Conservation (phyloP, 164 flowering plant genomes). For the Annona cherimola region DNA sequence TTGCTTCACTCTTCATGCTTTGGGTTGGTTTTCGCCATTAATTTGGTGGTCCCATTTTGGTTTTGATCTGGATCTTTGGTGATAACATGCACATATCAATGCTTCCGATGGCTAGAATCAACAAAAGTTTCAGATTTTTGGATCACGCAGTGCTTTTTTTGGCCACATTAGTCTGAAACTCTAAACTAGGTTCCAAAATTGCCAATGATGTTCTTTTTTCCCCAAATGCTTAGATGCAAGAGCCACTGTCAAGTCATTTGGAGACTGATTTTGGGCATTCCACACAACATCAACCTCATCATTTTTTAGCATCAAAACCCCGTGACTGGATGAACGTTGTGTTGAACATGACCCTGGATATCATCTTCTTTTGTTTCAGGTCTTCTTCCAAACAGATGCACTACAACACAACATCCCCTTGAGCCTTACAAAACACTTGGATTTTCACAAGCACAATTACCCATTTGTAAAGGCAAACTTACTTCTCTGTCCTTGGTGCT, state of each 20-base stretch:
- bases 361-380: constrained; percentile 64
- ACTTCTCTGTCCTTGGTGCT: constrained; percentile 48
- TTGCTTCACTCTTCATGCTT: not conserved
- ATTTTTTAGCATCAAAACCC: constrained; percentile 48
- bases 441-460: constrained; percentile 58
- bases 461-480: constrained; percentile 42
- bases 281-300: constrained; percentile 84
- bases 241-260: constrained; percentile 80
- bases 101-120: too few species aligned
- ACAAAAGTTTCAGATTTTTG: too few species aligned
- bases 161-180: too few species aligned
- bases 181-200: too few species aligned
- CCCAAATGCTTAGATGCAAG: too few species aligned
- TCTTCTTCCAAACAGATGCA: constrained; percentile 76
- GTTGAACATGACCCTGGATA: constrained; percentile 80
- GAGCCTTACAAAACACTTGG: constrained; percentile 65
- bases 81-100: not conserved
- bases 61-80: not conserved
- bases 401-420: constrained; percentile 93
- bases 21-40: too few species aligned
- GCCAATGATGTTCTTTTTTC: too few species aligned
- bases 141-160: too few species aligned
- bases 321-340: constrained; percentile 75
- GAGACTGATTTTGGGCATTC: constrained; percentile 73
- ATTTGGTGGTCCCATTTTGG: not conserved